A percentile compares a stretch with the other conserved stretches of the same genome.
Evolutionary conservation across 2,329 filamentous ascomycete genomes (phyloP).

Genomic region (Trichoderma sp.): DNA sequence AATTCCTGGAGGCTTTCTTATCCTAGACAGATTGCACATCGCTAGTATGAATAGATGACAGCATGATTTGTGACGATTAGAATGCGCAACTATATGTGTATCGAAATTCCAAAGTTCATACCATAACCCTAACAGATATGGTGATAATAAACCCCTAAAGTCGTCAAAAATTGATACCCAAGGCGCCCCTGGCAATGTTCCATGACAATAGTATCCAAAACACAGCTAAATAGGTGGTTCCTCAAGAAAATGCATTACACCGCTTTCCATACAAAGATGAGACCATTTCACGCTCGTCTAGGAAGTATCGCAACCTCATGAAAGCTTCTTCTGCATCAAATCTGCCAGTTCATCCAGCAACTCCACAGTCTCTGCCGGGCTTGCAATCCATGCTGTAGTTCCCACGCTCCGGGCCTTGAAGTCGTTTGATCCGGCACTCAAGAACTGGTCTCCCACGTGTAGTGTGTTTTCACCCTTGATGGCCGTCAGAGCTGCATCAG

Average conservation of each 20-base stretch:
- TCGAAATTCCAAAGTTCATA: background rate
- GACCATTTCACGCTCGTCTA: background rate
- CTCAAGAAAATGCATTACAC: background rate
- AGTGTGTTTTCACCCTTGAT: slow-evolving; percentile 78
- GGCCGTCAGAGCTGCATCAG: slow-evolving; percentile 27
- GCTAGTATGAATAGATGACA: background rate
- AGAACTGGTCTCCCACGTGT: slow-evolving; percentile 95
- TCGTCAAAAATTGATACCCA: background rate
- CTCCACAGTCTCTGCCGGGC: slow-evolving; percentile 84
- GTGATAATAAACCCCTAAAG: background rate
- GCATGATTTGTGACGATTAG: background rate
- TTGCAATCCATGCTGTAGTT: slow-evolving; percentile 97
- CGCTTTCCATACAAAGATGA: background rate
- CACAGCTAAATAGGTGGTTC: background rate
- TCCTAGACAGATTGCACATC: background rate
- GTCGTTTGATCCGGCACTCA: slow-evolving; percentile 93
- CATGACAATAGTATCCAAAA: background rate
- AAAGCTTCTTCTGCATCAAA: slow-evolving; percentile 46
- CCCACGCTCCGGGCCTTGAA: slow-evolving; percentile 92
- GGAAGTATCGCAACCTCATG: slow-evolving; percentile 1
- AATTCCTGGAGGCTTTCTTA: background rate
- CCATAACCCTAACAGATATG: background rate
- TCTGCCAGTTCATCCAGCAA: slow-evolving; percentile 79
- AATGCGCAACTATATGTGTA: background rate
- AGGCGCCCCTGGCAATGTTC: background rate